phyloP scores from a whole-genome alignment of 192 early-diverging fungal genomes.

The Blastocladiella britannica region DNA sequence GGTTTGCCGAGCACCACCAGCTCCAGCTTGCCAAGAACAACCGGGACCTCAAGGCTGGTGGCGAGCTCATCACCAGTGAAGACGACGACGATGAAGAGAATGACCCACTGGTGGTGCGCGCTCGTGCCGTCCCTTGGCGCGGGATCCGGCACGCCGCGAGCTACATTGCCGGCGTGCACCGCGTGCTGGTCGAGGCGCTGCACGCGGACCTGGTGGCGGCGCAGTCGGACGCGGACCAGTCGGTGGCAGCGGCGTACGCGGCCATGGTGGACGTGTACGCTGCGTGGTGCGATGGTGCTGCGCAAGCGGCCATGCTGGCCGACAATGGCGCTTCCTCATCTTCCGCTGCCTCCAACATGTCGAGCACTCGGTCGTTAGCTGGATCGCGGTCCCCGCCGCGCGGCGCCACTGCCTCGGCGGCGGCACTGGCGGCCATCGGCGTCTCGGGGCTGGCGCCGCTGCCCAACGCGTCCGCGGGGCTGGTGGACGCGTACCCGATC shows the following conservation, averaged over 20 bases:
- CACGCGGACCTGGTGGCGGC: conserved; percentile 36
- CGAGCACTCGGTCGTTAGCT: no score
- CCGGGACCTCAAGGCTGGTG: background rate
- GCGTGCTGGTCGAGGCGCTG: conserved; percentile 40
- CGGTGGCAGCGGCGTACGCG: conserved; percentile 15
- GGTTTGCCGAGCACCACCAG: conserved; percentile 13
- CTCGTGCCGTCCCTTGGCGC: conserved; percentile 47
- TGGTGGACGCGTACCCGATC: background rate
- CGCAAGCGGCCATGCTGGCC: no score
- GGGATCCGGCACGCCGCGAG: conserved; percentile 67
- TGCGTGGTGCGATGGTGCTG: no score
- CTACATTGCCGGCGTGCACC: conserved; percentile 62
- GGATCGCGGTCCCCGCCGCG: no score
- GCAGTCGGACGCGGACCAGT: conserved; percentile 29
- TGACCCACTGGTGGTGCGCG: conserved; percentile 41
- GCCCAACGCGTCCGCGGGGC: background rate
- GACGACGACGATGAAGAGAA: conserved; percentile 30
- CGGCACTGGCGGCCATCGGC: background rate
- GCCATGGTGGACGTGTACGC: conserved; percentile 16
- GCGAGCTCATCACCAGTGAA: conserved; percentile 4
- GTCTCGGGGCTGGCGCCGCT: background rate
- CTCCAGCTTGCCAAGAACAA: background rate
- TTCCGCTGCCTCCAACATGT: no score
- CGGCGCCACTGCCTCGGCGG: background rate
- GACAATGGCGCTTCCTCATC: no score